These are phyloP conservation scores for Pelargonium cotyledonis DNA, from an alignment of 441 rosid genomes.

Conservation along the genomic window DNA sequence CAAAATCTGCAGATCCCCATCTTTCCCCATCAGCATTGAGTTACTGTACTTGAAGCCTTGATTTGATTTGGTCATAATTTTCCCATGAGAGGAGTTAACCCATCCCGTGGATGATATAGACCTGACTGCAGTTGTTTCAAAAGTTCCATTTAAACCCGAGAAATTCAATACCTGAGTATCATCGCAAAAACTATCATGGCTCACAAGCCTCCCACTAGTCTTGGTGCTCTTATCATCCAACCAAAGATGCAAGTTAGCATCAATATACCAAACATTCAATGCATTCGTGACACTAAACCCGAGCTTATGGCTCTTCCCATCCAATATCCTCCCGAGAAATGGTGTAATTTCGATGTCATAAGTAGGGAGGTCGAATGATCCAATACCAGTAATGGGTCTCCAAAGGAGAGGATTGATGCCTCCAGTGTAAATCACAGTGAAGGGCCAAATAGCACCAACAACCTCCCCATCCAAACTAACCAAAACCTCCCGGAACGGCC, in stretches of 20 bases:
- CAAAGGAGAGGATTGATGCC: conserved; percentile 75
- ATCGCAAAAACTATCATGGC: conserved; percentile 23
- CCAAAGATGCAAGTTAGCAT: conserved; percentile 94
- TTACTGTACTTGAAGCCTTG: conserved; percentile 53
- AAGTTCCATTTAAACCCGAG: conserved; percentile 51
- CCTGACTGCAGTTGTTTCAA: conserved; percentile 46
- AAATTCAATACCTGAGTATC: conserved; percentile 35
- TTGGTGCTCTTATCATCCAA: conserved; percentile 43
- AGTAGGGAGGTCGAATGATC: conserved; percentile 76
- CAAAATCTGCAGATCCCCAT: conserved; percentile 52
- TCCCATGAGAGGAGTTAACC: conserved; percentile 63
- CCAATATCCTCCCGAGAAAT: conserved; percentile 55
- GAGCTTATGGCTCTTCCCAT: conserved; percentile 50
- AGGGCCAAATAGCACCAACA: conserved; percentile 82
- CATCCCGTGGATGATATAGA: conserved; percentile 47
- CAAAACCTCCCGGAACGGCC: conserved; percentile 85
- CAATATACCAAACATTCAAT: conserved; percentile 67
- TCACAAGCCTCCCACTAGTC: conserved; percentile 51
- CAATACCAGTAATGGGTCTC: conserved; percentile 77
- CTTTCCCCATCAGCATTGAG: conserved; percentile 45
- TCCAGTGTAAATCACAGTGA: conserved; percentile 83
- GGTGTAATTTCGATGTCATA: conserved; percentile 83
- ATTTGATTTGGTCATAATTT: conserved; percentile 34
- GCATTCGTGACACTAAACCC: conserved; percentile 67
- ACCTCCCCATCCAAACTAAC: conserved; percentile 54